phyloP scores from a whole-genome alignment of 2,329 filamentous ascomycete genomes.

The Cladophialophora immunda region DNA sequence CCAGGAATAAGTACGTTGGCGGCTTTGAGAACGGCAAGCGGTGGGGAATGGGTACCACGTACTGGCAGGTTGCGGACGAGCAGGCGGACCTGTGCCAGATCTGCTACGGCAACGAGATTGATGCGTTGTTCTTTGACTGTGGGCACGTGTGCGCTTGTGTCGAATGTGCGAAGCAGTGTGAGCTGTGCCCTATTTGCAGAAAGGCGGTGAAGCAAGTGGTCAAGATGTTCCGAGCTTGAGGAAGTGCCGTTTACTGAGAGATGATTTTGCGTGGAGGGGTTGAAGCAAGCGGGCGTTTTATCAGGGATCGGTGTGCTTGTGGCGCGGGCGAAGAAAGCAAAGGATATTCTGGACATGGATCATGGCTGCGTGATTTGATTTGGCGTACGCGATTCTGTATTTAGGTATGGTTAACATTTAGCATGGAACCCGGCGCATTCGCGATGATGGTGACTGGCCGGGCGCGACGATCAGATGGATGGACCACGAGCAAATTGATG shows the following conservation, averaged over 20 bases:
- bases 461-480: neutral
- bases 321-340: neutral
- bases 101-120: conserved; percentile 68
- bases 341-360: neutral
- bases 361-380: neutral
- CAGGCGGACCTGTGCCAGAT: conserved; percentile 68
- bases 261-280: neutral
- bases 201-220: conserved; percentile 65
- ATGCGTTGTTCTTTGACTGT: conserved; percentile 69
- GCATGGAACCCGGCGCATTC: neutral
- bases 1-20: conserved; percentile 68
- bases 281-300: neutral
- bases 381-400: neutral
- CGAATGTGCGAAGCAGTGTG: conserved; percentile 66
- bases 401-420: neutral
- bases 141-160: conserved; percentile 70
- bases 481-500: neutral
- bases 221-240: conserved; percentile 62
- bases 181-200: conserved; percentile 69
- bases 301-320: neutral
- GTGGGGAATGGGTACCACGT: conserved; percentile 68
- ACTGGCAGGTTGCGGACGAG: conserved; percentile 69
- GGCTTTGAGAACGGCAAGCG: conserved; percentile 69
- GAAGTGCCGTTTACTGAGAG: neutral
- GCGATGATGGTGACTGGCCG: neutral